Evolutionary conservation across 306 rosid genomes (phyloP).

Genomic region (Sicyos baderoa): DNA sequence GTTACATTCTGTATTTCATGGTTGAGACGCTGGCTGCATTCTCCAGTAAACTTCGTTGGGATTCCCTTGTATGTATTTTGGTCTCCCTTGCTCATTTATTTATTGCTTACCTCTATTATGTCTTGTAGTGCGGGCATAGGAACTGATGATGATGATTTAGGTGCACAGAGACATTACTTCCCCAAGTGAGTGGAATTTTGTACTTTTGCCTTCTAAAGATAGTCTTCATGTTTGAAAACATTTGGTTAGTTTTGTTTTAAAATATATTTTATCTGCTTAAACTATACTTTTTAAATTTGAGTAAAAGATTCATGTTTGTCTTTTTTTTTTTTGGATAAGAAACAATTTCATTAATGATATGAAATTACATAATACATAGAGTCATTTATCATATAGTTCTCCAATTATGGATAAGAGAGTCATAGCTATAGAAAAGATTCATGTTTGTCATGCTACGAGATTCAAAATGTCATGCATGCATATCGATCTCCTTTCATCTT

Average conservation of each 20-base stretch:
- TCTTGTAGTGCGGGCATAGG: constrained; percentile 33
- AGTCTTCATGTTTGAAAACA: constrained; percentile 13
- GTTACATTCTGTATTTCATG: neutral
- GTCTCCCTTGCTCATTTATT: constrained; percentile 9
- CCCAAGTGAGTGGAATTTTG: constrained; percentile 56
- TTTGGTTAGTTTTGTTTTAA: neutral
- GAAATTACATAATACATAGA: too few species aligned
- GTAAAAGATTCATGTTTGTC: neutral
- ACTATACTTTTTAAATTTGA: neutral
- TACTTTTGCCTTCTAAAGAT: constrained; percentile 9
- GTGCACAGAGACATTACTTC: constrained; percentile 46
- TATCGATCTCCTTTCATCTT: neutral
- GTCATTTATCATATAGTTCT: too few species aligned
- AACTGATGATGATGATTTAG: constrained; percentile 35
- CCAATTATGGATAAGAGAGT: too few species aligned
- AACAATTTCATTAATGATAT: too few species aligned
- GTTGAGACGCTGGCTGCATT: constrained; percentile 9
- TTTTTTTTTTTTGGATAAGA: too few species aligned
- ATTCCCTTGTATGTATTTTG: neutral
- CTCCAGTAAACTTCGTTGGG: neutral
- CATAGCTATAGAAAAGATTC: neutral
- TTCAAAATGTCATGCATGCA: constrained; percentile 7
- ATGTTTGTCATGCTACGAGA: neutral
- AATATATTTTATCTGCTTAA: neutral
- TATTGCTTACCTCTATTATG: neutral